These are phyloP conservation scores for Penicillium brevicompactum DNA, from an alignment of 2,329 filamentous ascomycete species.

Conservation along the genomic window DNA sequence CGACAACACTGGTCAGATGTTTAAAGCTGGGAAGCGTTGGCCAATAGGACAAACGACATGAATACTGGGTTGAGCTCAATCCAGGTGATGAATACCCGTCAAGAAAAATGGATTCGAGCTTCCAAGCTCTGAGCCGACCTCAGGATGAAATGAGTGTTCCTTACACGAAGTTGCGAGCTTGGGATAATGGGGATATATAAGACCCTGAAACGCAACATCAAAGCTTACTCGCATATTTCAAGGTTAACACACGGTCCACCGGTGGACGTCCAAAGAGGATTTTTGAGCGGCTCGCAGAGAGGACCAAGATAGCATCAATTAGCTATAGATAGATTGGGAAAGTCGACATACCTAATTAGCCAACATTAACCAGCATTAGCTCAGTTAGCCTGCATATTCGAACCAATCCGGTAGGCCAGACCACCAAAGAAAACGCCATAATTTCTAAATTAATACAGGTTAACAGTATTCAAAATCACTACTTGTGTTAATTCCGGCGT, in stretches of 20 bases:
- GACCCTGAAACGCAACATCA: conserved; percentile 4
- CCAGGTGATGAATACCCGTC: too few relatives aligned
- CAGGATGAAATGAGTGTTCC: background rate
- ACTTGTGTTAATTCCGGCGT: background rate
- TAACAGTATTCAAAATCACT: conserved; percentile 8
- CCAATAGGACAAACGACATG: background rate
- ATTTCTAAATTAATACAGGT: conserved; percentile 4
- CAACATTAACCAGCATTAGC: conserved; percentile 20
- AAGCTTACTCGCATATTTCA: conserved; percentile 18
- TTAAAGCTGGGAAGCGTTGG: background rate
- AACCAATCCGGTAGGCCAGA: background rate
- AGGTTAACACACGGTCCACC: conserved; percentile 20
- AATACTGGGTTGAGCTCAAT: too few relatives aligned
- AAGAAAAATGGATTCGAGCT: background rate
- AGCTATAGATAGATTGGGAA: conserved; percentile 24
- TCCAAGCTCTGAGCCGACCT: background rate
- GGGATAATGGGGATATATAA: conserved; percentile 20
- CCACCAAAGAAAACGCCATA: conserved; percentile 6
- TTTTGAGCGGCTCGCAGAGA: conserved; percentile 14
- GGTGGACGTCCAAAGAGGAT: conserved; percentile 25
- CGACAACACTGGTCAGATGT: background rate
- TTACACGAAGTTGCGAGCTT: conserved; percentile 1
- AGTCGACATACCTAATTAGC: conserved; percentile 23
- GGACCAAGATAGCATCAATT: conserved; percentile 24
- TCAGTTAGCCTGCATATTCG: conserved; percentile 8